phyloP scores from a whole-genome alignment of 2,329 filamentous ascomycete genomes.

The Furcasterigmium furcatum region DNA sequence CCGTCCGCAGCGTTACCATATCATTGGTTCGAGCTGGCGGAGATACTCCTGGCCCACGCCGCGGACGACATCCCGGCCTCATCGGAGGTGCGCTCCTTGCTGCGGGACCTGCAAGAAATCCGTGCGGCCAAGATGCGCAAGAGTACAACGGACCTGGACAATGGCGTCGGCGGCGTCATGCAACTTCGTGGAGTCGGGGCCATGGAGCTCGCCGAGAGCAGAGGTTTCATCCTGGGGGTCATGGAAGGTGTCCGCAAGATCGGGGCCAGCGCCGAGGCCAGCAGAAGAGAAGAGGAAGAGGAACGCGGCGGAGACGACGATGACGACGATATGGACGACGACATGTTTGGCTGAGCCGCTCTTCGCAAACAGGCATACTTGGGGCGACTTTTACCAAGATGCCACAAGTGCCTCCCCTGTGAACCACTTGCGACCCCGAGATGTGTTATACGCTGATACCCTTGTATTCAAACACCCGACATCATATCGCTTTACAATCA shows the following conservation, averaged over 20 bases:
- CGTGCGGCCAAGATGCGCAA: constrained; percentile 84
- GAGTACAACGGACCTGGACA: constrained; percentile 69
- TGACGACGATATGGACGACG: constrained; percentile 57
- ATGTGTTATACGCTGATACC: background rate
- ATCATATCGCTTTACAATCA: no score
- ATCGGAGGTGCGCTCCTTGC: constrained; percentile 68
- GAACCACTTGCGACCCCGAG: no score
- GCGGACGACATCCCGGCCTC: constrained; percentile 75
- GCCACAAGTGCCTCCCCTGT: no score
- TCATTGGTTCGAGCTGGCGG: constrained; percentile 90
- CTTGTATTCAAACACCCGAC: background rate
- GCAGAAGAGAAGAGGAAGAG: constrained; percentile 71
- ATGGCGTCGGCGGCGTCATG: constrained; percentile 68
- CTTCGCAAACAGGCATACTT: background rate
- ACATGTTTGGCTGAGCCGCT: constrained; percentile 31
- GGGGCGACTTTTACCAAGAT: no score
- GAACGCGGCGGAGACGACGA: constrained; percentile 60
- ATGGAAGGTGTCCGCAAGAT: constrained; percentile 86
- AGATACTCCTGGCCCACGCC: constrained; percentile 82
- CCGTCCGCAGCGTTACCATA: constrained; percentile 76
- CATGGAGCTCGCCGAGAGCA: constrained; percentile 87
- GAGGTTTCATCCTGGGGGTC: constrained; percentile 79
- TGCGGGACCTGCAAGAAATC: constrained; percentile 83
- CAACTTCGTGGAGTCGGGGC: constrained; percentile 74
- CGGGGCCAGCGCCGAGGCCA: constrained; percentile 75